Percentiles rank a stretch among this genome's conserved stretches.
phyloP scores from a whole-genome alignment of 1,284 basidiomycete species.

The Cystobasidiaceae sp. region DNA sequence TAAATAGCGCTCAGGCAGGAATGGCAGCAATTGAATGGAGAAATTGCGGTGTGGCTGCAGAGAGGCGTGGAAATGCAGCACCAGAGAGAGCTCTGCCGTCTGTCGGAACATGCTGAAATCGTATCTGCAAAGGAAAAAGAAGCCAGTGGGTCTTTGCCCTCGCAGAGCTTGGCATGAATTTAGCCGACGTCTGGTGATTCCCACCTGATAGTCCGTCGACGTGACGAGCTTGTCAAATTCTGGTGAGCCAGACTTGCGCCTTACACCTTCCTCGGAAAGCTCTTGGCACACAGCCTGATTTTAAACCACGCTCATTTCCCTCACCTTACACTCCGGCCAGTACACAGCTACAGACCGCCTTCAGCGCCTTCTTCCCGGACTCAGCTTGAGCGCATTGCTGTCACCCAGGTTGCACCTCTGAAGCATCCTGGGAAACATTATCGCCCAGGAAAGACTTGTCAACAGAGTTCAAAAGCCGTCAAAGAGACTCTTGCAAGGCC shows the following conservation, averaged over 20 bases:
- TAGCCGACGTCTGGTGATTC: too few relatives aligned
- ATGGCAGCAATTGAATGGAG: not conserved
- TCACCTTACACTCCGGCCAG: not conserved
- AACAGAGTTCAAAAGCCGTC: too few relatives aligned
- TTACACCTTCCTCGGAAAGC: too few relatives aligned
- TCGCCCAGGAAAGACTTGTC: too few relatives aligned
- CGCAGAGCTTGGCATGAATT: not conserved
- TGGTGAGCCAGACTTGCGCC: too few relatives aligned
- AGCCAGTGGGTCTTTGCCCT: not conserved
- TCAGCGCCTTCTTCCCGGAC: slow-evolving; percentile 6
- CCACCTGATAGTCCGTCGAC: not conserved
- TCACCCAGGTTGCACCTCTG: too few relatives aligned
- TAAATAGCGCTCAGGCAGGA: not conserved
- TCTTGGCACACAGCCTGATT: too few relatives aligned
- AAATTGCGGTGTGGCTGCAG: slow-evolving; percentile 1
- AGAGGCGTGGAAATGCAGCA: slow-evolving; percentile 4
- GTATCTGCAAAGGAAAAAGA: not conserved
- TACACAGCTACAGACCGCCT: not conserved
- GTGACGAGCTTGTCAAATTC: slow-evolving; percentile 2
- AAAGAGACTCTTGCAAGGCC: too few relatives aligned
- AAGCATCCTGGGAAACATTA: too few relatives aligned
- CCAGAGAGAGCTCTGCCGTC: not conserved
- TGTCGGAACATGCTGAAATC: not conserved
- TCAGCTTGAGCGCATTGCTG: too few relatives aligned
- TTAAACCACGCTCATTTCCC: too few relatives aligned